These are phyloP conservation scores for Calonectria ilicicola DNA, from an alignment of 2,329 filamentous ascomycete species.

Conservation along the genomic window DNA sequence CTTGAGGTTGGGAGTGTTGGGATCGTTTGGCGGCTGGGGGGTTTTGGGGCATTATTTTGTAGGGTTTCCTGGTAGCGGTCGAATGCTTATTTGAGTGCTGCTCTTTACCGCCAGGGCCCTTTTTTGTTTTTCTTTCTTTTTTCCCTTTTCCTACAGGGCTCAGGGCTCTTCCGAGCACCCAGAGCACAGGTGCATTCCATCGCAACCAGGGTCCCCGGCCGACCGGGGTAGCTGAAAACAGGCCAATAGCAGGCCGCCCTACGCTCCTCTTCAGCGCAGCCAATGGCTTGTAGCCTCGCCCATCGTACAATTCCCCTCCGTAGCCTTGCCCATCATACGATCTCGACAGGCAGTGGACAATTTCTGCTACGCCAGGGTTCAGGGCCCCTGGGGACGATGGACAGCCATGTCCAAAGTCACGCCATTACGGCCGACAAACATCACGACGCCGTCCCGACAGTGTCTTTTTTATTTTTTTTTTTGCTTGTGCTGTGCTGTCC, in stretches of 20 bases:
- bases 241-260: conserved; percentile 29
- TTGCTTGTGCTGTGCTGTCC: conserved; percentile 18
- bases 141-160: neutral
- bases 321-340: conserved; percentile 56
- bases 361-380: conserved; percentile 45
- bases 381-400: conserved; percentile 39
- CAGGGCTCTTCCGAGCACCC: conserved; percentile 1
- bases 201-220: neutral
- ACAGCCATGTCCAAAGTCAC: conserved; percentile 44
- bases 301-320: conserved; percentile 49
- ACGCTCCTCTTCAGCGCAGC: conserved; percentile 28
- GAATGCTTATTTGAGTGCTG: neutral
- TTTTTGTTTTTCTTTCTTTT: neutral
- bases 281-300: conserved; percentile 39
- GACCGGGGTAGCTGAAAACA: conserved; percentile 1
- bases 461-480: conserved; percentile 30
- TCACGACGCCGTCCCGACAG: conserved; percentile 39
- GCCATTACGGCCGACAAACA: conserved; percentile 44
- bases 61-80: neutral
- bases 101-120: neutral
- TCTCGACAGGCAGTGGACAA: conserved; percentile 42
- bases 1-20: neutral
- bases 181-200: conserved; percentile 1
- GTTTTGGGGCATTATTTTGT: neutral
- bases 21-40: neutral